Conservation (phyloP, 73 alveolate species). For the Halteria grandinella region DNA sequence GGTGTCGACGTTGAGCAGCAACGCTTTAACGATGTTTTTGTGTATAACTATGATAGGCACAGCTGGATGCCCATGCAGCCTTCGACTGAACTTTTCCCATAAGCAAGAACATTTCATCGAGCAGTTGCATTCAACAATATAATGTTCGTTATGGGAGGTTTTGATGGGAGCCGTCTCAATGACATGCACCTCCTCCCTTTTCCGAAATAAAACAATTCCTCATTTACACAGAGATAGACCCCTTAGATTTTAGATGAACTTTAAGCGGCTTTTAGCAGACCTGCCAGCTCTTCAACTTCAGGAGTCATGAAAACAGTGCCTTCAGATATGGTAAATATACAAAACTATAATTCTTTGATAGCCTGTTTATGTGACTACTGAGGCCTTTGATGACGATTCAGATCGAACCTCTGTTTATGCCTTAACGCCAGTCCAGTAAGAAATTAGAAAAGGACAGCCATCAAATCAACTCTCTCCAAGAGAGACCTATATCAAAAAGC, state of each 20-base stretch:
- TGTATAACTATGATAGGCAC: conserved; percentile 71
- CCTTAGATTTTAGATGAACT: too few species aligned
- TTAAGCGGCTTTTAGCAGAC: too few species aligned
- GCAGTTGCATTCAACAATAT: conserved; percentile 67
- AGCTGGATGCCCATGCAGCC: conserved; percentile 68
- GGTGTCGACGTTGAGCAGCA: conserved; percentile 81
- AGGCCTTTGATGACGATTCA: conserved; percentile 1
- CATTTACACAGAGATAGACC: too few species aligned
- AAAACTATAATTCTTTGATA: not conserved
- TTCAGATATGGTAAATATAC: conserved; percentile 47
- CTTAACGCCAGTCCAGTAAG: too few species aligned
- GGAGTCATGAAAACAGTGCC: conserved; percentile 67
- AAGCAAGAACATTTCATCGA: conserved; percentile 84
- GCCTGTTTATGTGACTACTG: not conserved
- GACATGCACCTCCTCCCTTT: conserved; percentile 74
- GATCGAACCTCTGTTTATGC: too few species aligned
- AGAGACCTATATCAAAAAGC: not conserved
- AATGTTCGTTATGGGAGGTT: conserved; percentile 86
- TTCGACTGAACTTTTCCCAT: conserved; percentile 75
- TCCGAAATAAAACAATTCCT: too few species aligned
- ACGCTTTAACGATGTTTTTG: conserved; percentile 75
- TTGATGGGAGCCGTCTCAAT: conserved; percentile 81
- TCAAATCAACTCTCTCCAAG: too few species aligned
- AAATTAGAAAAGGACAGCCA: too few species aligned
- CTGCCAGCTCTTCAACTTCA: conserved; percentile 56